Conservation (phyloP, 2,329 filamentous ascomycete genomes). For the Lecanoromycetidae sp. region DNA sequence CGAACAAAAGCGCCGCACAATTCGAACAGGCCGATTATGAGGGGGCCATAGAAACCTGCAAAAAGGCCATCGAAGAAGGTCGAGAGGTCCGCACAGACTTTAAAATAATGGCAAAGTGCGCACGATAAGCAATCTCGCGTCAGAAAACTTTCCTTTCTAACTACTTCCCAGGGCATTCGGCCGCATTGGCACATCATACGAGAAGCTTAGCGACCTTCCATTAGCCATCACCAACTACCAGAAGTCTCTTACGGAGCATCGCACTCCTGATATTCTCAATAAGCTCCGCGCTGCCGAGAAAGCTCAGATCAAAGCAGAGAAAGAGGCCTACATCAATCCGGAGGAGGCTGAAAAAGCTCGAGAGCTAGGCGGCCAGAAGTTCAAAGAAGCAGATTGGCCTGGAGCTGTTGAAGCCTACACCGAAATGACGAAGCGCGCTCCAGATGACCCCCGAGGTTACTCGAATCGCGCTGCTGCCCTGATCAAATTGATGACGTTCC, state of each 20-base stretch:
- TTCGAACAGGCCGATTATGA: slow-evolving; percentile 95
- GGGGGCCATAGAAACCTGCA: slow-evolving; percentile 73
- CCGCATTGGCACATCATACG: slow-evolving; percentile 84
- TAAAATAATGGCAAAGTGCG: slow-evolving; percentile 87
- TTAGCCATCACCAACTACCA: slow-evolving; percentile 83
- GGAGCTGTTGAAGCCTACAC: slow-evolving; percentile 85
- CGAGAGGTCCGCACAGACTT: slow-evolving; percentile 87
- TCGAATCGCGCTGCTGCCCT: slow-evolving; percentile 95
- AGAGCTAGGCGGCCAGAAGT: slow-evolving; percentile 88
- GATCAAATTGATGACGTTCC: slow-evolving; percentile 93
- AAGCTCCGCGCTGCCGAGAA: slow-evolving; percentile 91
- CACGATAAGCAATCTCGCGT: slow-evolving; percentile 1
- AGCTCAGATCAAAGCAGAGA: slow-evolving; percentile 63
- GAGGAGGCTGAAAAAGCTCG: slow-evolving; percentile 90
- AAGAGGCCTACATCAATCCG: slow-evolving; percentile 73
- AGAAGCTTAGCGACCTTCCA: slow-evolving; percentile 70
- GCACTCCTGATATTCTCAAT: slow-evolving; percentile 80
- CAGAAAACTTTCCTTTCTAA: slow-evolving; percentile 14
- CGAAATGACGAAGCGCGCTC: slow-evolving; percentile 94
- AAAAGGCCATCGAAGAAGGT: slow-evolving; percentile 79
- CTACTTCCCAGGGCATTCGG: slow-evolving; percentile 64
- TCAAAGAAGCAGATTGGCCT: slow-evolving; percentile 94
- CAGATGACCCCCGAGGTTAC: slow-evolving; percentile 85
- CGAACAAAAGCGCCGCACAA: slow-evolving; percentile 86
- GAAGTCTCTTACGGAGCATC: slow-evolving; percentile 89